These are phyloP conservation scores for Phtheirospermum japonicum DNA, from an alignment of 257 asterid genomes.

Conservation along the genomic window DNA sequence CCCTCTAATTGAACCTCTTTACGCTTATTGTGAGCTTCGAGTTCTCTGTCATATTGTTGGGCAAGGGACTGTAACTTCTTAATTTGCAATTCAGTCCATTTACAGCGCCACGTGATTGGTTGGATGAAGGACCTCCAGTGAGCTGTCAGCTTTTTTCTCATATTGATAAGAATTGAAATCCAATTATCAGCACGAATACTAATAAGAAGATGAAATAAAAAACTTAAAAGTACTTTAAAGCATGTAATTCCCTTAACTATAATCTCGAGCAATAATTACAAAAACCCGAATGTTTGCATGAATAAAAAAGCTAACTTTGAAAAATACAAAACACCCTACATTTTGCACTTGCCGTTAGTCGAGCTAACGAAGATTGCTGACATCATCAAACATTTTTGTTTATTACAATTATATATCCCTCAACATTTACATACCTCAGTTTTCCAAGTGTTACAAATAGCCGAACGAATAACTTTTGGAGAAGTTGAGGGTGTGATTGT, in stretches of 20 bases:
- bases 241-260: background rate
- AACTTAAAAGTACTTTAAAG: background rate
- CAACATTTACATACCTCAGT: too few species aligned
- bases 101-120: constrained; percentile 80
- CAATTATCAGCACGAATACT: constrained; percentile 11
- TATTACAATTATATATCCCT: too few species aligned
- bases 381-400: too few species aligned
- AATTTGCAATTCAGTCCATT: constrained; percentile 77
- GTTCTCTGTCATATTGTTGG: constrained; percentile 47
- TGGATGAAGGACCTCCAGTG: constrained; percentile 68
- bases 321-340: too few species aligned
- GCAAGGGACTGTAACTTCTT: constrained; percentile 51
- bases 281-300: too few species aligned
- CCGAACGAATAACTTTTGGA: too few species aligned
- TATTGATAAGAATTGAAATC: constrained; percentile 23
- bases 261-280: too few species aligned
- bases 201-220: constrained; percentile 9
- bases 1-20: constrained; percentile 33
- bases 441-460: too few species aligned
- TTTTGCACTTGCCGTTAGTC: too few species aligned
- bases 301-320: too few species aligned
- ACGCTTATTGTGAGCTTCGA: constrained; percentile 37
- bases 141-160: constrained; percentile 61
- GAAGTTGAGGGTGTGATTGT: too few species aligned
- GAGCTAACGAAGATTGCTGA: too few species aligned